Evolutionary conservation across 1,139 yeast genomes (phyloP).

Genomic region (Magnusiomyces fungicola): DNA sequence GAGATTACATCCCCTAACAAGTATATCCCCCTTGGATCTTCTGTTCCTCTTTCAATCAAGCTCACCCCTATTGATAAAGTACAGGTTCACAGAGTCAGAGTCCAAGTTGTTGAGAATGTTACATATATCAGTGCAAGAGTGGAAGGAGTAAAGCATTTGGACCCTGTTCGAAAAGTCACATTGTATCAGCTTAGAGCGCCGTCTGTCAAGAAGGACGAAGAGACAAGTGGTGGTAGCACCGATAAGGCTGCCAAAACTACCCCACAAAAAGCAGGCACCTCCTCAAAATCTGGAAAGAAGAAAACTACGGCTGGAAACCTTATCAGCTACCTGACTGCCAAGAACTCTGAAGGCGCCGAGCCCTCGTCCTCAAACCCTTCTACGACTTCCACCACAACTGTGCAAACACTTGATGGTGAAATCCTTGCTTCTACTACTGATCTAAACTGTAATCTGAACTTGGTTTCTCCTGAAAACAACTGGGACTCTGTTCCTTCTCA

Average conservation of each 20-base stretch:
- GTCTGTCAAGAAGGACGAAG: neutral
- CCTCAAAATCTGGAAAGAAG: neutral
- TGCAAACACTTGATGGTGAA: conserved; percentile 8
- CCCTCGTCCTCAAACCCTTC: neutral
- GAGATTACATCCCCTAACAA: conserved; percentile 72
- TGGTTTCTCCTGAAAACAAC: conserved; percentile 19
- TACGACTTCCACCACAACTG: neutral
- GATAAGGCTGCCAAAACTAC: neutral
- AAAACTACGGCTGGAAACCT: conserved; percentile 10
- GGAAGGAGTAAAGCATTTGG: conserved; percentile 24
- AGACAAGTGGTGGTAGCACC: neutral
- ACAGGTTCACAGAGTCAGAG: conserved; percentile 59
- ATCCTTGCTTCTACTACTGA: conserved; percentile 6
- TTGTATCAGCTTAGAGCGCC: conserved; percentile 24
- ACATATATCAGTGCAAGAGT: conserved; percentile 46
- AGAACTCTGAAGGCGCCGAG: neutral
- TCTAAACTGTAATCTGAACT: conserved; percentile 20
- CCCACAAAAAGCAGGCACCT: neutral
- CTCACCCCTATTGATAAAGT: conserved; percentile 66
- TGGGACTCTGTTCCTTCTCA: conserved; percentile 35
- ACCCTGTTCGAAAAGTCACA: conserved; percentile 25
- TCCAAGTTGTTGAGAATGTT: conserved; percentile 65
- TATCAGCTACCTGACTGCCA: conserved; percentile 5
- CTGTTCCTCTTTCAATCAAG: conserved; percentile 54
- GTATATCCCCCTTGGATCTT: conserved; percentile 64